A percentile compares a stretch with the other conserved stretches of the same genome.
Evolutionary conservation across 2,329 filamentous ascomycete genomes (phyloP).

Genomic region (Didymella pinodella): DNA sequence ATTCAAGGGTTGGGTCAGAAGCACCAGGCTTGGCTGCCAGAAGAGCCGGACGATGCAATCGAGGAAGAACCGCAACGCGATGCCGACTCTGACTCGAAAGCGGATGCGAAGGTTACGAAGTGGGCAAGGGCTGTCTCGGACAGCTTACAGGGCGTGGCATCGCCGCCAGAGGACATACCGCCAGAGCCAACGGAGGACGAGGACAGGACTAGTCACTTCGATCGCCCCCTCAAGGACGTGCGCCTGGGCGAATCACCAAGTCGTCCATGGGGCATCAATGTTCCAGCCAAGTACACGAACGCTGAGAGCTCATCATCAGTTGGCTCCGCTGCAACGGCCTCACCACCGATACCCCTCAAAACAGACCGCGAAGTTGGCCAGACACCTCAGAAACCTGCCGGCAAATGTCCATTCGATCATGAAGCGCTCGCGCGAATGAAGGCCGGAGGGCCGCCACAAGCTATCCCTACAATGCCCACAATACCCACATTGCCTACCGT

Average conservation of each 20-base stretch:
- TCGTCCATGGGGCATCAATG: constrained; percentile 88
- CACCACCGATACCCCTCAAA: constrained; percentile 63
- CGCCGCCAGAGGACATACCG: constrained; percentile 49
- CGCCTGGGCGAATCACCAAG: constrained; percentile 94
- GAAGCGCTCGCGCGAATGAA: constrained; percentile 33
- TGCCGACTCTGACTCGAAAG: constrained; percentile 56
- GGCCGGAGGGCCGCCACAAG: constrained; percentile 15
- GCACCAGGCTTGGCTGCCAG: constrained; percentile 84
- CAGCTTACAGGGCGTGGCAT: constrained; percentile 55
- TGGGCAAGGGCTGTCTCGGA: constrained; percentile 83
- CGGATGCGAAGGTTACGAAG: constrained; percentile 77
- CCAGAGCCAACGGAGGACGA: constrained; percentile 58
- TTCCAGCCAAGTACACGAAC: constrained; percentile 67
- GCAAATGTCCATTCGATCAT: constrained; percentile 50
- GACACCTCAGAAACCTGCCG: constrained; percentile 35
- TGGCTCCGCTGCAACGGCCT: constrained; percentile 52
- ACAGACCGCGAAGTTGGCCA: constrained; percentile 35
- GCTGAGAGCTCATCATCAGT: constrained; percentile 50
- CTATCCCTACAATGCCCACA: constrained; percentile 18
- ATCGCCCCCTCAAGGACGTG: constrained; percentile 84
- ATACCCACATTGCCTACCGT: constrained; percentile 16
- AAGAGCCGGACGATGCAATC: constrained; percentile 57
- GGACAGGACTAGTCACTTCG: constrained; percentile 77
- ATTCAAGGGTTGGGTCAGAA: constrained; percentile 87
- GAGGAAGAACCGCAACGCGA: constrained; percentile 57